These are phyloP conservation scores for Zelopaecilomyces penicillatus DNA, from an alignment of 2,329 filamentous ascomycete species.

Conservation along the genomic window DNA sequence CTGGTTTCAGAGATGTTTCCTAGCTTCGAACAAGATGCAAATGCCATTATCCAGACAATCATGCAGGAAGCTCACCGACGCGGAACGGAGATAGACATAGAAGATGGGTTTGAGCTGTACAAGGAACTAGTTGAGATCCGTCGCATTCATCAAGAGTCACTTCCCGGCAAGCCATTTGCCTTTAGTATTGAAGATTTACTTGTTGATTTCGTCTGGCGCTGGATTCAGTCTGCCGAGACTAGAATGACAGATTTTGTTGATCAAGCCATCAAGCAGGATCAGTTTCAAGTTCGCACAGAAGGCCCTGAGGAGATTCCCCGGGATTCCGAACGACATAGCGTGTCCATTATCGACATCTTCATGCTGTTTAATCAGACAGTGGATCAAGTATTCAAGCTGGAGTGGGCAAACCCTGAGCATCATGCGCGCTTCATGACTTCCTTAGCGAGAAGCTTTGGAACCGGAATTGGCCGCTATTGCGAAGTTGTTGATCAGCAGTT, in stretches of 20 bases:
- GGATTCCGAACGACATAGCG: conserved; percentile 82
- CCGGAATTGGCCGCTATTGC: conserved; percentile 80
- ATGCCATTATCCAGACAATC: conserved; percentile 75
- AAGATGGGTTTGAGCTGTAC: conserved; percentile 93
- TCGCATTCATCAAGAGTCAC: conserved; percentile 64
- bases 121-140: conserved; percentile 80
- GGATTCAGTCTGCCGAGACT: conserved; percentile 73
- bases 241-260: conserved; percentile 80
- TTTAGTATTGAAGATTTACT: conserved; percentile 83
- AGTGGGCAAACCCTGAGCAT: conserved; percentile 90
- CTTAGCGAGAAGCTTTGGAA: conserved; percentile 73
- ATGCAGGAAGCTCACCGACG: conserved; percentile 62
- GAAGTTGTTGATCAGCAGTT: conserved; percentile 84
- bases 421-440: conserved; percentile 97
- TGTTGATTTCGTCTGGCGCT: conserved; percentile 91
- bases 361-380: conserved; percentile 87
- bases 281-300: conserved; percentile 67
- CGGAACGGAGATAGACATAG: conserved; percentile 68
- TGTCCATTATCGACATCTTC: conserved; percentile 89
- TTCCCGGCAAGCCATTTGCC: conserved; percentile 67
- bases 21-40: conserved; percentile 80
- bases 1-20: conserved; percentile 80
- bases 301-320: conserved; percentile 53
- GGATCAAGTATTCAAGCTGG: conserved; percentile 74
- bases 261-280: conserved; percentile 81